phyloP scores from a whole-genome alignment of 768 basidiomycete genomes.

The Panaeolus cyanescens region DNA sequence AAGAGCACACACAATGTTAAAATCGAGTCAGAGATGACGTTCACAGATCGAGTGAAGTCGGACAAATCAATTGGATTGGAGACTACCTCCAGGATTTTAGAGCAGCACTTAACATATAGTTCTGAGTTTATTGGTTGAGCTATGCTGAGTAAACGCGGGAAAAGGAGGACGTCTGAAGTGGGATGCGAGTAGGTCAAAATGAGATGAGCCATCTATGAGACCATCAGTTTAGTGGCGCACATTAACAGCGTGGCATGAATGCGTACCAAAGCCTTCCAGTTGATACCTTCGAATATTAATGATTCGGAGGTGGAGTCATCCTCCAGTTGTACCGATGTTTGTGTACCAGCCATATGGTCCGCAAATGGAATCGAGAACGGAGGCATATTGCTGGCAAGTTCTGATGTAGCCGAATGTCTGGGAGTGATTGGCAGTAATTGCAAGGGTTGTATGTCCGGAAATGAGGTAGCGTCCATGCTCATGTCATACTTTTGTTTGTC shows the following conservation, averaged over 20 bases:
- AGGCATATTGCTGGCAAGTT: background rate
- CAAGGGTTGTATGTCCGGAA: background rate
- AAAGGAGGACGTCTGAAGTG: conserved; percentile 39
- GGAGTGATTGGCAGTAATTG: background rate
- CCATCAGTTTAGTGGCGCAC: background rate
- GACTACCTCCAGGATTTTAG: conserved; percentile 46
- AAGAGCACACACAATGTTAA: conserved; percentile 41
- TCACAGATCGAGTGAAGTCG: conserved; percentile 33
- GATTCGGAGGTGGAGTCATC: conserved; percentile 31
- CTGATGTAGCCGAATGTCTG: background rate
- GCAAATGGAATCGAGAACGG: background rate
- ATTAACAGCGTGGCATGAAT: background rate
- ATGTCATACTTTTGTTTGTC: conserved; percentile 1
- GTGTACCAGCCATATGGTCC: background rate
- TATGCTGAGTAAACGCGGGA: conserved; percentile 53
- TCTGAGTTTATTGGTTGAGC: conserved; percentile 15
- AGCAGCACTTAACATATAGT: conserved; percentile 28
- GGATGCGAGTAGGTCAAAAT: conserved; percentile 58
- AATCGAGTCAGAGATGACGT: conserved; percentile 35
- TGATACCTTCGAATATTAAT: conserved; percentile 40
- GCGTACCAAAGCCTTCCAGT: conserved; percentile 59
- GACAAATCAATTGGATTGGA: conserved; percentile 34
- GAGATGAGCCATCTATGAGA: conserved; percentile 55
- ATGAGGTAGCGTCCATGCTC: background rate
- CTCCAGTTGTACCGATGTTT: conserved; percentile 6